Base-by-base conservation (phyloP, 257 asterid genomes). In the Plantago major region DNA sequence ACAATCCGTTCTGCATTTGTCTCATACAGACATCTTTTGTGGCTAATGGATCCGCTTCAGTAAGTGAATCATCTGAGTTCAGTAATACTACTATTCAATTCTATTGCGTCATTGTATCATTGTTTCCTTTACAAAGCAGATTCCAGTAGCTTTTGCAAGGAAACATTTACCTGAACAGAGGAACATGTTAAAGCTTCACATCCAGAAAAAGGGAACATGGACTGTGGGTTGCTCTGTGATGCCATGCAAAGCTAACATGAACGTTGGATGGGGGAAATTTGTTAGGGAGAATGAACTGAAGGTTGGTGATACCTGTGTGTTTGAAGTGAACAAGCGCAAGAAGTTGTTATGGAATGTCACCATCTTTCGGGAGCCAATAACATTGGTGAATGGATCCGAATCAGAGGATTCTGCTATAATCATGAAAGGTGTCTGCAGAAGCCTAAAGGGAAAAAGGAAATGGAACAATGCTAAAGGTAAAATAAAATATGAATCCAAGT, bases 191-290 rank as follows among this genome's bases (percentile, higher is more conserved):
- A 43, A 14, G 60, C 55, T 57, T 42, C 28, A 7, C 11, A 42
- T 37, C 9, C 11, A 15, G 13, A 43, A 38, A 40, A 26, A 44
- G 7, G 45, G 26, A 48, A 28, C 13, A 14, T 65, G 70, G 73
- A 19, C 30, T 0, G 62, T 48, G 19, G 55, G 42, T 12, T 64
- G 13, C 46, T 1, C 37, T 30, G 37, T 30, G 37, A 3, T 30
- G 5, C 42, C 2, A 4, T 3, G 0, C 18, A 15, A 42, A 2
- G 68, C 64, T 30, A 7, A 4, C 0, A 19, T 40, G 15, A 4
- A 6, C 15, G 3, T 15, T 42, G 57, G 73, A n/a, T 74, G 73
- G 79, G 66, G n/a, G 61, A 18, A 66, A 40, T 62, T 74, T 37
- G 71, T 62, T 48, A 56, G 0, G 66, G 75, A 69, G 14, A 69